Conservation (phyloP, 352 stramenopile genomes). For the Phytophthora hybrid region DNA sequence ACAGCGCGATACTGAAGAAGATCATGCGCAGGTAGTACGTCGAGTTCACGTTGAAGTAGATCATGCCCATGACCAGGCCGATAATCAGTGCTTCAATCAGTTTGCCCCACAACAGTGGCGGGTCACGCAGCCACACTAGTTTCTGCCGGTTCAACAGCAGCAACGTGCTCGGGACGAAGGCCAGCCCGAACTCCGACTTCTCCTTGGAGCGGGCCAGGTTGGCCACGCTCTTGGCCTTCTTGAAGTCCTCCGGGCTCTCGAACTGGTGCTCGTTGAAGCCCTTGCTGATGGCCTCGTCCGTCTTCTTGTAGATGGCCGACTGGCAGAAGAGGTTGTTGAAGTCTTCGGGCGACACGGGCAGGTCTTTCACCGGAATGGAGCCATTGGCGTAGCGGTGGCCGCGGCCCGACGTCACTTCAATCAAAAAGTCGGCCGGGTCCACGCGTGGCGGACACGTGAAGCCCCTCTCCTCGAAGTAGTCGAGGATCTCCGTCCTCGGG, state of each 20-base stretch:
- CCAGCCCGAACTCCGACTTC: slow-evolving; percentile 61
- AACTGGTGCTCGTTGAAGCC: slow-evolving; percentile 52
- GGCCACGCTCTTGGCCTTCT: slow-evolving; percentile 58
- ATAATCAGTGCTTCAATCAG: slow-evolving; percentile 73
- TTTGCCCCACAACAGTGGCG: slow-evolving; percentile 69
- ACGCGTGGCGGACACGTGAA: slow-evolving; percentile 75
- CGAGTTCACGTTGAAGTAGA: slow-evolving; percentile 68
- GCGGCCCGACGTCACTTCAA: slow-evolving; percentile 73
- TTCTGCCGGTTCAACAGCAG: too few relatives aligned
- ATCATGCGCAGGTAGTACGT: slow-evolving; percentile 77
- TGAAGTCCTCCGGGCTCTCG: slow-evolving; percentile 47
- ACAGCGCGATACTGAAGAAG: slow-evolving; percentile 75
- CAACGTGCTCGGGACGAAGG: slow-evolving; percentile 24
- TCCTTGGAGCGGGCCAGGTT: slow-evolving; percentile 60
- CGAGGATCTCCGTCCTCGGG: slow-evolving; percentile 66
- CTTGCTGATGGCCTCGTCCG: slow-evolving; percentile 51
- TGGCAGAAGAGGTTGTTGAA: slow-evolving; percentile 73
- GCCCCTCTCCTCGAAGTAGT: slow-evolving; percentile 88
- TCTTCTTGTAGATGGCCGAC: slow-evolving; percentile 67
- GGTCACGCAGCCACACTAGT: slow-evolving; percentile 37
- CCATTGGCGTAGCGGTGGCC: slow-evolving; percentile 58
- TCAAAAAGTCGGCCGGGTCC: slow-evolving; percentile 75
- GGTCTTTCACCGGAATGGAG: slow-evolving; percentile 23
- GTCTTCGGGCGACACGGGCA: slow-evolving; percentile 47
- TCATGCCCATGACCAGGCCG: slow-evolving; percentile 82